phyloP scores from a whole-genome alignment of 345 rosid genomes.

The Stellera chamaejasme region DNA sequence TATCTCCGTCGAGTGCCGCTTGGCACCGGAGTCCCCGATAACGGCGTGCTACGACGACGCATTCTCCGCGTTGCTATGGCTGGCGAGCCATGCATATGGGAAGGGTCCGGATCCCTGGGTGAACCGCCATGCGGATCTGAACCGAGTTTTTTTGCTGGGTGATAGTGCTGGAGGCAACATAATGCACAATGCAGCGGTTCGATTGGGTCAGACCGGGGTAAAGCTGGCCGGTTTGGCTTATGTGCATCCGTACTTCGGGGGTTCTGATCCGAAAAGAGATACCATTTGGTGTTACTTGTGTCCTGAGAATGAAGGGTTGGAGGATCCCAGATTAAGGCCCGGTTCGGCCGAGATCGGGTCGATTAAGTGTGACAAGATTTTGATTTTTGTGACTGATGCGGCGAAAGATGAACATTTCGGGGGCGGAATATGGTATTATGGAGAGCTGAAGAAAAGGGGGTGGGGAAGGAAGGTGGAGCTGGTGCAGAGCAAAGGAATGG shows the following conservation, averaged over 20 bases:
- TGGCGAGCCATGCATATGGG: slow-evolving; percentile 9
- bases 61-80: slow-evolving; percentile 14
- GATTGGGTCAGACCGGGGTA: slow-evolving; percentile 1
- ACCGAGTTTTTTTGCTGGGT: slow-evolving; percentile 24
- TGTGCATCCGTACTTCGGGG: slow-evolving; percentile 9
- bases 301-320: no score
- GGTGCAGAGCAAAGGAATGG: neutral
- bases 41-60: slow-evolving; percentile 37
- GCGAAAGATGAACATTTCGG: slow-evolving; percentile 19
- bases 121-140: slow-evolving; percentile 19
- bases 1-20: slow-evolving; percentile 25
- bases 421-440: slow-evolving; percentile 23
- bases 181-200: slow-evolving; percentile 7
- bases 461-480: slow-evolving; percentile 3
- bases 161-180: slow-evolving; percentile 37
- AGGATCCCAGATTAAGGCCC: no score
- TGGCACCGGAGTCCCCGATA: slow-evolving; percentile 31
- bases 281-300: no score
- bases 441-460: slow-evolving; percentile 16
- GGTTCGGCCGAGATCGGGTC: no score
- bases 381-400: slow-evolving; percentile 25
- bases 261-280: neutral
- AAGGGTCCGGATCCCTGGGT: slow-evolving; percentile 26
- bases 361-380: slow-evolving; percentile 15
- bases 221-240: slow-evolving; percentile 1